phyloP scores from a whole-genome alignment of 192 early-diverging fungal genomes.

The Backusella parvicylindrica region DNA sequence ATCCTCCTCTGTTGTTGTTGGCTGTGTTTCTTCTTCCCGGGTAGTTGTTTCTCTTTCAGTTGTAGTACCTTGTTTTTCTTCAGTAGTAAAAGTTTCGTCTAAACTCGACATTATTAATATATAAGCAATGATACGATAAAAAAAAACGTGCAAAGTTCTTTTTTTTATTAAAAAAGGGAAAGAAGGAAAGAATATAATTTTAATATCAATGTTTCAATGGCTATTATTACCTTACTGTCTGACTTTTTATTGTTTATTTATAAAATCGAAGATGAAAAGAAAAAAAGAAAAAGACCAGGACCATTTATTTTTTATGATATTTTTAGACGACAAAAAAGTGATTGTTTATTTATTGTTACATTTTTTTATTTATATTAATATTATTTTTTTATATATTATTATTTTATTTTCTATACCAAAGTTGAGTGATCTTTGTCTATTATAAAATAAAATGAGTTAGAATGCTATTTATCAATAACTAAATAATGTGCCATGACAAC shows the following conservation, averaged over 20 bases:
- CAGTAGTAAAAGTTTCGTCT: neutral
- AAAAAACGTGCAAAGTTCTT: neutral
- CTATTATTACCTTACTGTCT: neutral
- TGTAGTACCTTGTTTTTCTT: neutral
- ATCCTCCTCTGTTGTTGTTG: neutral
- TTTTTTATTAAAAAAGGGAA: neutral
- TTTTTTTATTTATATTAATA: constrained; percentile 20
- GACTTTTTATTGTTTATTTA: neutral
- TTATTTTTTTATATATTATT: constrained; percentile 26
- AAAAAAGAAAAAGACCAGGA: neutral
- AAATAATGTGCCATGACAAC: neutral
- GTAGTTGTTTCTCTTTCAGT: neutral
- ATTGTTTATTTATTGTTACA: constrained; percentile 2
- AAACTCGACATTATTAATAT: neutral
- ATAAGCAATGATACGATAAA: neutral
- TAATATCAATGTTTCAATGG: neutral
- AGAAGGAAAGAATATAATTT: neutral
- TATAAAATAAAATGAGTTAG: neutral
- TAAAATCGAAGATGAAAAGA: neutral
- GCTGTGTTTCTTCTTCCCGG: neutral
- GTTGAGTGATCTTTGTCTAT: constrained; percentile 58
- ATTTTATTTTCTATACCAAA: constrained; percentile 78
- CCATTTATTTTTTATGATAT: neutral
- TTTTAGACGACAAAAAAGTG: neutral
- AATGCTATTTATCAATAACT: no score